Percentiles rank a stretch among this genome's conserved stretches.
phyloP scores from a whole-genome alignment of 78 protist genomes.

The Carpediemonas membranifera region DNA sequence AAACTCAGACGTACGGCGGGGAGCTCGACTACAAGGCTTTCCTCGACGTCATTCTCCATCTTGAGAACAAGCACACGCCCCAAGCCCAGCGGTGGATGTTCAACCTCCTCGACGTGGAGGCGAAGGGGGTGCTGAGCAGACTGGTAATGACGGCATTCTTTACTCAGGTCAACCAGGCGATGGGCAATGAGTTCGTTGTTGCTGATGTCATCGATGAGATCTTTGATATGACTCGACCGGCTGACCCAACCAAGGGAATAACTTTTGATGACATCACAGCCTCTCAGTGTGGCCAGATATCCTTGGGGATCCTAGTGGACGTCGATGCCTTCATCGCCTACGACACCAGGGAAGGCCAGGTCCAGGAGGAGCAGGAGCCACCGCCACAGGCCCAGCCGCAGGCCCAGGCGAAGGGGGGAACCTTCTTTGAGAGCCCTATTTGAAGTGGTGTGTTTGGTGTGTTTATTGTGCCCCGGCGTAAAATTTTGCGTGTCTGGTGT shows the following conservation, averaged over 20 bases:
- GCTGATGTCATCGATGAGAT: constrained; percentile 23
- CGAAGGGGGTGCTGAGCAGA: neutral
- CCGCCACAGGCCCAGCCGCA: no score
- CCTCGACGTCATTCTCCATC: constrained; percentile 33
- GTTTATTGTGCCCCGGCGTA: no score
- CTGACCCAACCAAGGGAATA: neutral
- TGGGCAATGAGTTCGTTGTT: neutral
- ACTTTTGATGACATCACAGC: constrained; percentile 8
- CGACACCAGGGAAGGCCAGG: constrained; percentile 37
- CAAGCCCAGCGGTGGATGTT: constrained; percentile 8
- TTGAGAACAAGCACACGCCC: neutral
- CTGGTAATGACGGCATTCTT: neutral
- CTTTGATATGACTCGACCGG: constrained; percentile 36
- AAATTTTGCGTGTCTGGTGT: no score
- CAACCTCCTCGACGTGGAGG: constrained; percentile 13
- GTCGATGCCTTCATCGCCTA: constrained; percentile 8
- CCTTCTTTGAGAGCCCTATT: no score
- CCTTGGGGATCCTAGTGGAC: constrained; percentile 22
- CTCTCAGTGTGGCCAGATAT: neutral
- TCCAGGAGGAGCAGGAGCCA: no score
- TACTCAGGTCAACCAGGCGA: neutral
- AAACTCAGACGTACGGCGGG: constrained; percentile 7
- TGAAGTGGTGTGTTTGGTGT: no score
- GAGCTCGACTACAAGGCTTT: constrained; percentile 31
- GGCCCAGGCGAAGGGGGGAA: no score